Evolutionary conservation across 2,329 filamentous ascomycete species (phyloP), one percentile per base, ranked within the genome.

Genomic region (Cryphonectria nitschkei): DNA sequence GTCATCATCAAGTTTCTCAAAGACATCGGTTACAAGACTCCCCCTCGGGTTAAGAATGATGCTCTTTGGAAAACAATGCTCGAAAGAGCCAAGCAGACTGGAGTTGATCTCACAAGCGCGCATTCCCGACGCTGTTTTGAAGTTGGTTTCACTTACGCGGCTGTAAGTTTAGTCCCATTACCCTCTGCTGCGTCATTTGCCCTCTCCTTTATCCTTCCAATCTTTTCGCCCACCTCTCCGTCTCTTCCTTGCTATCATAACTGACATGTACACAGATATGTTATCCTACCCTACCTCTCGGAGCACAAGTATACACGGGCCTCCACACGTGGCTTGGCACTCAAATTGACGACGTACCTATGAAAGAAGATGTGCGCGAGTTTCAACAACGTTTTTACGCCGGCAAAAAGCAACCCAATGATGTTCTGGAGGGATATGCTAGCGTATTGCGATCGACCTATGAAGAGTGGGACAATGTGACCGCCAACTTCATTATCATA

Each of bases 11-110:
- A 34, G 13, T 68, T 68, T 26, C 39, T 68, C 22, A 39, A 41
- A 29, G 54, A 61, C 22, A 50, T 68, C 6, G 39, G 22, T 9
- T 68, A 68, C 32, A 50, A 68, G 6, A 37, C 39, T 3, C 65
- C 65, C 13, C 37, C 65, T 22, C 41, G 22, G 2, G 19, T 60
- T 11, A 26, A 43, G 26, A 68, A 61, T 46, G 54, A 60, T 4
- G 37, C 41, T 3, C 65, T 68, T 16, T 68, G 65, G 65, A 29
- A 43, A n/a, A 43, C 65, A 22, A 68, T 68, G 65, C 65, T 68
- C 9, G 4, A 34, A 16, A 68, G 29, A 8, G 65, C 65, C 19
- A 16, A 26, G 19, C 19, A 60, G 39, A 61, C 39, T 9, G 39
- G 39, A 8, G 26, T 61, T 22, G n/a, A 37, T 13, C 29, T 68